phyloP scores from a whole-genome alignment of 345 rosid genomes.

The Eucalyptus albens region DNA sequence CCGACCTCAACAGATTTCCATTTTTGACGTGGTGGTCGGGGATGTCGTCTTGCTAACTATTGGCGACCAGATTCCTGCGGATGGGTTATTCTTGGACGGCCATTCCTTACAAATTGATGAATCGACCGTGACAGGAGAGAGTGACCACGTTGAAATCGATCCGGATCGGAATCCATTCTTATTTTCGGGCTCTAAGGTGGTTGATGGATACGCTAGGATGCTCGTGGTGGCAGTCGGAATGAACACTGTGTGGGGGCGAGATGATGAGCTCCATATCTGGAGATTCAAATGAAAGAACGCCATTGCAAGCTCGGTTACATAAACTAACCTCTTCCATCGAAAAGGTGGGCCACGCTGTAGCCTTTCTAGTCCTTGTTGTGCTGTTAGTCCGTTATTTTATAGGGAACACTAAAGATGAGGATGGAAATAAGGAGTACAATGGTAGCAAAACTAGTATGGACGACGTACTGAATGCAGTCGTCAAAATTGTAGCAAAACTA shows the following conservation, averaged over 20 bases:
- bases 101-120: conserved; percentile 36
- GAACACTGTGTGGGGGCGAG: conserved; percentile 70
- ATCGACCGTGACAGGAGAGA: conserved; percentile 62
- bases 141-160: conserved; percentile 29
- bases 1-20: conserved; percentile 15
- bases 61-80: conserved; percentile 58
- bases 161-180: conserved; percentile 32
- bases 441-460: no score
- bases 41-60: conserved; percentile 40
- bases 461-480: no score
- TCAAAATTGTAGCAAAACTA: no score
- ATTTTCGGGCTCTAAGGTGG: conserved; percentile 47
- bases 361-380: conserved; percentile 56
- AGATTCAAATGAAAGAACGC: conserved; percentile 42
- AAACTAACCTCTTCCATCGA: conserved; percentile 55
- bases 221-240: conserved; percentile 53
- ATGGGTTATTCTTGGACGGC: background rate
- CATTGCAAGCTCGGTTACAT: conserved; percentile 51
- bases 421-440: no score
- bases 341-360: conserved; percentile 50
- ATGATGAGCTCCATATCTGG: conserved; percentile 54
- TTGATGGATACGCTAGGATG: conserved; percentile 48
- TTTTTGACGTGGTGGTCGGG: conserved; percentile 61
- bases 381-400: conserved; percentile 55
- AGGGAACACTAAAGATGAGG: background rate